phyloP scores from a whole-genome alignment of 2,329 filamentous ascomycete species.

The Hypoxylon sp. region DNA sequence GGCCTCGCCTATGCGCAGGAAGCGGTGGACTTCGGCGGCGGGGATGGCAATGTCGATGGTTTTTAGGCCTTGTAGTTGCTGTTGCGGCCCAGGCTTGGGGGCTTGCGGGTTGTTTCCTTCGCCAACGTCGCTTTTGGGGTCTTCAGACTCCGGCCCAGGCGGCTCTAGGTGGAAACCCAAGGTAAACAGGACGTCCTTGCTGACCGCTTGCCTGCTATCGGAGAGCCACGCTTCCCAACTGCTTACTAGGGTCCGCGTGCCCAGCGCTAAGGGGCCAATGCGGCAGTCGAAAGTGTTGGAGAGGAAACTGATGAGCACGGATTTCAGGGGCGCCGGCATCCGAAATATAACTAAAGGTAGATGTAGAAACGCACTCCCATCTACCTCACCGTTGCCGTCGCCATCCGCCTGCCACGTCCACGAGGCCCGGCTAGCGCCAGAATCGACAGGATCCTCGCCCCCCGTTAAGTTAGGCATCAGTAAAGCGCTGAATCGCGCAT shows the following conservation, averaged over 20 bases:
- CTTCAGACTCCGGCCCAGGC: constrained; percentile 23
- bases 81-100: constrained; percentile 15
- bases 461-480: constrained; percentile 57
- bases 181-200: constrained; percentile 63
- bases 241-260: constrained; percentile 62
- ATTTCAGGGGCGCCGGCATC: constrained; percentile 66
- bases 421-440: constrained; percentile 9
- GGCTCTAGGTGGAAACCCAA: constrained; percentile 63
- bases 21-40: constrained; percentile 59
- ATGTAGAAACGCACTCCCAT: constrained; percentile 54
- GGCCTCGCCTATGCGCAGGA: constrained; percentile 56
- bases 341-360: constrained; percentile 66
- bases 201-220: constrained; percentile 49
- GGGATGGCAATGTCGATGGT: constrained; percentile 66
- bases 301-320: constrained; percentile 63
- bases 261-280: constrained; percentile 62
- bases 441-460: constrained; percentile 8
- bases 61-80: constrained; percentile 53
- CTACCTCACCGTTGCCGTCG: background rate
- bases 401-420: constrained; percentile 41
- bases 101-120: constrained; percentile 19
- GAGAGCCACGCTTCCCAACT: constrained; percentile 65
- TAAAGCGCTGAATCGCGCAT: constrained; percentile 62
- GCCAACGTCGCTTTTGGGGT: background rate
- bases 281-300: constrained; percentile 67